Evolutionary conservation across 371 early-diverging fungal species (phyloP).

Genomic region (Mucor piriformis): DNA sequence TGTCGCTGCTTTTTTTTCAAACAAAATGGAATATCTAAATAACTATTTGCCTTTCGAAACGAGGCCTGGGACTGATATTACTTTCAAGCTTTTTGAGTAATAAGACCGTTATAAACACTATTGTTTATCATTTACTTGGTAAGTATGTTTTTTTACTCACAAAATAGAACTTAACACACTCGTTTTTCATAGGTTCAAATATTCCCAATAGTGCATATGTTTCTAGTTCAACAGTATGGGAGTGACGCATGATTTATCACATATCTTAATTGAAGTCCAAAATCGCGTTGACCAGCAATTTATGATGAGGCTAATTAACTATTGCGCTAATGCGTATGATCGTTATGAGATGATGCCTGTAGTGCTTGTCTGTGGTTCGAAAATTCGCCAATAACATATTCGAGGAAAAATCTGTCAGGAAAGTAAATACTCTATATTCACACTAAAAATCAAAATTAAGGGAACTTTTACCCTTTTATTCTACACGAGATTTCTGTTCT

Average conservation of each 20-base stretch:
- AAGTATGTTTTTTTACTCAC: conserved; percentile 20
- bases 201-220: conserved; percentile 9
- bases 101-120: conserved; percentile 14
- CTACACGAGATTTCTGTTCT: too few relatives aligned
- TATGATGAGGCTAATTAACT: too few relatives aligned
- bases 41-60: conserved; percentile 7
- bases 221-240: conserved; percentile 16
- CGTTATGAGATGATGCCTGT: too few relatives aligned
- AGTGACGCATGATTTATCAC: conserved; percentile 11
- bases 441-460: too few relatives aligned
- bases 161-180: conserved; percentile 13
- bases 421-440: too few relatives aligned
- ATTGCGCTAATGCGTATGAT: too few relatives aligned
- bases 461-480: too few relatives aligned
- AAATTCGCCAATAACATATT: too few relatives aligned
- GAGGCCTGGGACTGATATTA: conserved; percentile 13
- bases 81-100: conserved; percentile 7
- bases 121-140: conserved; percentile 22
- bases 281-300: too few relatives aligned
- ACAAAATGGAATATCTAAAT: neutral
- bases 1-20: neutral
- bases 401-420: too few relatives aligned
- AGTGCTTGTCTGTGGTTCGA: too few relatives aligned
- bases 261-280: neutral
- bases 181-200: conserved; percentile 21